phyloP scores from a whole-genome alignment of 768 basidiomycete species.

The Xerocomus brunneocitrinus region DNA sequence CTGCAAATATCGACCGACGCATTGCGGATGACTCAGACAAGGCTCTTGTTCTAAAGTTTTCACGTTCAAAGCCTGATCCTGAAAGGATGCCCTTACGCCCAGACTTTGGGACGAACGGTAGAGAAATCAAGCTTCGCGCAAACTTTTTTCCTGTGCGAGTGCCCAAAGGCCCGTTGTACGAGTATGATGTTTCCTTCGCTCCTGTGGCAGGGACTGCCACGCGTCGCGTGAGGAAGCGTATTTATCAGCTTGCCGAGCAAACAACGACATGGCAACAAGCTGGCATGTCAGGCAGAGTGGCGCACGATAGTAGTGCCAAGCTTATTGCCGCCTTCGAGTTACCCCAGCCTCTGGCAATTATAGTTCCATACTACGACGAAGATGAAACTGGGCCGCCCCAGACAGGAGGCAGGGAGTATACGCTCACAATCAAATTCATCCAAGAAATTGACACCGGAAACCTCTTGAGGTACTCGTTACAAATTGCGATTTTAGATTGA shows the following conservation, averaged over 20 bases:
- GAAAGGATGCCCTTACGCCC: conserved; percentile 44
- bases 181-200: conserved; percentile 44
- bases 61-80: conserved; percentile 17
- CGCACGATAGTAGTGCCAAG: conserved; percentile 46
- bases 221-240: conserved; percentile 41
- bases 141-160: conserved; percentile 51
- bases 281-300: conserved; percentile 37
- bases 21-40: conserved; percentile 40
- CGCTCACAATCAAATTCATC: conserved; percentile 39
- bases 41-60: conserved; percentile 35
- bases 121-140: conserved; percentile 42
- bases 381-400: conserved; percentile 34
- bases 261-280: conserved; percentile 38
- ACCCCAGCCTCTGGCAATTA: conserved; percentile 39
- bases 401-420: conserved; percentile 38
- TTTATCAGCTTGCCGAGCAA: conserved; percentile 46
- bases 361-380: conserved; percentile 42
- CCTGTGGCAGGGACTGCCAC: conserved; percentile 31
- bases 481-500: not conserved
- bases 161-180: conserved; percentile 43
- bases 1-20: conserved; percentile 54
- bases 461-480: conserved; percentile 35
- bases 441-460: conserved; percentile 42
- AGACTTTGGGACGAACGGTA: conserved; percentile 42
- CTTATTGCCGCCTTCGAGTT: conserved; percentile 39